A percentile compares a stretch with the other conserved stretches of the same genome.
Evolutionary conservation across 352 stramenopile genomes (phyloP).

Genomic region (Phytopythium vexans): DNA sequence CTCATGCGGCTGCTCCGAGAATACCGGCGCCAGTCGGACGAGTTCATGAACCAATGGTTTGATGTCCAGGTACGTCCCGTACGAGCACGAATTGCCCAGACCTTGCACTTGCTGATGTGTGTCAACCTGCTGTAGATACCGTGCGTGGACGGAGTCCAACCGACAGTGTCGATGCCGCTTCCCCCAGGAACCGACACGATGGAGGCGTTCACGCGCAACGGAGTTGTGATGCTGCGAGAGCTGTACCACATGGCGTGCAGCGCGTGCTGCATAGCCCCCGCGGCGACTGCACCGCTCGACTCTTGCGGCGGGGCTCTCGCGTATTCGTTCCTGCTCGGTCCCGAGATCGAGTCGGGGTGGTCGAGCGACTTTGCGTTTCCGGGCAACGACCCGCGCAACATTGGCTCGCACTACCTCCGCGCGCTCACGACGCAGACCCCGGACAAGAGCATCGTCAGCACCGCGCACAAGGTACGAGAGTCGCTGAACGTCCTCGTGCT

Average conservation of each 20-base stretch:
- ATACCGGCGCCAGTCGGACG: neutral
- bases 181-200: neutral
- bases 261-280: neutral
- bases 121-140: no score
- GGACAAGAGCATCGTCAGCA: neutral
- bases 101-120: no score
- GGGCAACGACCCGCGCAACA: neutral
- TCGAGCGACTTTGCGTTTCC: neutral
- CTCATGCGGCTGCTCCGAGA: neutral
- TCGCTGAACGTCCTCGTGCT: neutral
- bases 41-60: neutral
- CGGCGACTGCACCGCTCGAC: neutral
- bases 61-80: neutral
- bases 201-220: constrained; percentile 1
- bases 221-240: constrained; percentile 2
- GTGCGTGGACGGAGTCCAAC: neutral
- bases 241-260: constrained; percentile 4
- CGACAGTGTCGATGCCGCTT: neutral
- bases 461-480: neutral
- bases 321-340: constrained; percentile 3
- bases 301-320: constrained; percentile 1
- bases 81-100: neutral
- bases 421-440: neutral
- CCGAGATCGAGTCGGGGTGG: neutral
- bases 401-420: constrained; percentile 1